Conservation (phyloP, 1,139 yeast species). For the Lodderomyces beijingensis region DNA sequence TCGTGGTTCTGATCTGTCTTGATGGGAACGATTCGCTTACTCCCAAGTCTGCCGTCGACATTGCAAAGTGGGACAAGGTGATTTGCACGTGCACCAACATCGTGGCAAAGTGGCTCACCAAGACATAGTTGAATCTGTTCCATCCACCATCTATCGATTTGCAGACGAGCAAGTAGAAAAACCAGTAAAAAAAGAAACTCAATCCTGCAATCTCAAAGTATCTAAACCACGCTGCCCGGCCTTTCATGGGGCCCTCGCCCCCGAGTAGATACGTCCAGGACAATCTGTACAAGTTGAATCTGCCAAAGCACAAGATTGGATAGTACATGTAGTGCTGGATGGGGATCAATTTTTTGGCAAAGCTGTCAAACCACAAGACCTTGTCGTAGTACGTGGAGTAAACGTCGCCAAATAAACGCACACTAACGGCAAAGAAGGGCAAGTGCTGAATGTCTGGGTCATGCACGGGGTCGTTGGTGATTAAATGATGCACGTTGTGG, state of each 20-base stretch:
- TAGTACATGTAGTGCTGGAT: conserved; percentile 71
- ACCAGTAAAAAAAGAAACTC: conserved; percentile 70
- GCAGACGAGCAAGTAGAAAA: conserved; percentile 60
- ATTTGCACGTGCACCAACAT: conserved; percentile 93
- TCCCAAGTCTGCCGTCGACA: conserved; percentile 87
- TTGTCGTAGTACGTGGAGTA: conserved; percentile 79
- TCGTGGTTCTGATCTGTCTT: conserved; percentile 82
- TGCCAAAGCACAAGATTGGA: conserved; percentile 75
- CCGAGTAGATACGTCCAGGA: conserved; percentile 71
- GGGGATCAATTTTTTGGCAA: conserved; percentile 56
- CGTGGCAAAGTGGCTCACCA: conserved; percentile 75
- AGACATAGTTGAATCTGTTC: conserved; percentile 52
- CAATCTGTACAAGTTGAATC: conserved; percentile 77
- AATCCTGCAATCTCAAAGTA: conserved; percentile 73
- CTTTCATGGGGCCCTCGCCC: conserved; percentile 76
- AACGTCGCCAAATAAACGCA: conserved; percentile 60
- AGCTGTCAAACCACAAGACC: conserved; percentile 58
- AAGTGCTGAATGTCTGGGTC: conserved; percentile 93
- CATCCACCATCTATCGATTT: conserved; percentile 47
- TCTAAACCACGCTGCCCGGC: conserved; percentile 84
- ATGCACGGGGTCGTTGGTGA: conserved; percentile 87
- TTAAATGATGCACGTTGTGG: conserved; percentile 85
- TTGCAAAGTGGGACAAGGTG: conserved; percentile 86
- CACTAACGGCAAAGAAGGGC: conserved; percentile 85
- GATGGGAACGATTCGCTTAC: conserved; percentile 76